These are phyloP conservation scores for Aspergillus ochraceoroseus DNA, from an alignment of 2,329 filamentous ascomycete species.

Conservation along the genomic window DNA sequence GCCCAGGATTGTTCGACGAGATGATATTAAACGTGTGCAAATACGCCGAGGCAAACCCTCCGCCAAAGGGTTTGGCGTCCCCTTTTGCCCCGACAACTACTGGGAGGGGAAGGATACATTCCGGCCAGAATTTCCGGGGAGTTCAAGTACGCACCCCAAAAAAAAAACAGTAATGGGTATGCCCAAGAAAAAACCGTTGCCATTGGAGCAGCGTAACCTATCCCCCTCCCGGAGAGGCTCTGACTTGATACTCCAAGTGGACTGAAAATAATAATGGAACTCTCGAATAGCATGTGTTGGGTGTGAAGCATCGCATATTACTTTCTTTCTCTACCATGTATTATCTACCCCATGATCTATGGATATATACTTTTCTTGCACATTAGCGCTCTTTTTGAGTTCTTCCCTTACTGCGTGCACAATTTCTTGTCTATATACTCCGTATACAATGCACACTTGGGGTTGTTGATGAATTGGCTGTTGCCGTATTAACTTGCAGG, in stretches of 20 bases:
- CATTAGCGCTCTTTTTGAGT: constrained; percentile 5
- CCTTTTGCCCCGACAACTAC: constrained; percentile 31
- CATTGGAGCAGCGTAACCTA: constrained; percentile 29
- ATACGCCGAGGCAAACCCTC: constrained; percentile 29
- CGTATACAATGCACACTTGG: too few relatives aligned
- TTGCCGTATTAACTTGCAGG: too few relatives aligned
- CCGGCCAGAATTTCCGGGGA: constrained; percentile 9
- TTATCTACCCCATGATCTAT: background rate
- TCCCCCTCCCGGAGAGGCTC: constrained; percentile 30
- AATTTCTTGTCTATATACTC: background rate
- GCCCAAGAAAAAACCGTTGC: constrained; percentile 24
- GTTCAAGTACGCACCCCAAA: constrained; percentile 8
- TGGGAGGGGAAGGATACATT: constrained; percentile 23
- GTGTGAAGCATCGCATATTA: background rate
- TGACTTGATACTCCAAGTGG: constrained; percentile 33
- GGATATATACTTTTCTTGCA: background rate
- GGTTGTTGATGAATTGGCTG: too few relatives aligned
- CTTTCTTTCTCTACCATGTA: constrained; percentile 2
- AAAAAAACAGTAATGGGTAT: constrained; percentile 9
- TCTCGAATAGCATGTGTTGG: too few relatives aligned
- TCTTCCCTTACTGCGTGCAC: background rate
- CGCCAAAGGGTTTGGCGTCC: constrained; percentile 22
- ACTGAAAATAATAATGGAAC: constrained; percentile 19
- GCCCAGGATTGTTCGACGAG: constrained; percentile 30
- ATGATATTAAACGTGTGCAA: constrained; percentile 33